These are phyloP conservation scores for Malassezia dermatis DNA, from an alignment of 1,284 basidiomycete species.

Conservation along the genomic window DNA sequence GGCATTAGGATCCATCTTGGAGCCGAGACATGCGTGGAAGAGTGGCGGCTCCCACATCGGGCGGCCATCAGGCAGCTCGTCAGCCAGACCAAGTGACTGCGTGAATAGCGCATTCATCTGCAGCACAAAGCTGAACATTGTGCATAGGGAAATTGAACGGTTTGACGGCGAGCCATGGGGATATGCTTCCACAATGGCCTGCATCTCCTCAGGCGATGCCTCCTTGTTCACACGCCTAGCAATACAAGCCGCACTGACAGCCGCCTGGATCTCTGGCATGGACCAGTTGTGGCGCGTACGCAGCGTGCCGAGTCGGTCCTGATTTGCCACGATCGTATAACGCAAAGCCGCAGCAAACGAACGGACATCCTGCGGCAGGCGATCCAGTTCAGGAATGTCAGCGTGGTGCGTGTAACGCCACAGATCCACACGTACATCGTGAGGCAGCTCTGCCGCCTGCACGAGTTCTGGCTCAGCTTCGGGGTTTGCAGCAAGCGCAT, in stretches of 20 bases:
- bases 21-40: slow-evolving; percentile 15
- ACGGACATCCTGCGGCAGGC: slow-evolving; percentile 12
- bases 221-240: slow-evolving; percentile 7
- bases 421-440: slow-evolving; percentile 9
- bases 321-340: slow-evolving; percentile 14
- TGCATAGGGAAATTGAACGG: slow-evolving; percentile 15
- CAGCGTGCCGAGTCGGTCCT: slow-evolving; percentile 11
- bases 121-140: slow-evolving; percentile 11
- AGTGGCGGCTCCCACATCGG: slow-evolving; percentile 12
- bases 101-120: slow-evolving; percentile 14
- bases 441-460: slow-evolving; percentile 5
- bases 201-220: slow-evolving; percentile 6
- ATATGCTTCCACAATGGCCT: slow-evolving; percentile 13
- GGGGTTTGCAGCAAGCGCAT: background rate
- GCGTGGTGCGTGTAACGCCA: slow-evolving; percentile 15
- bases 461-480: background rate
- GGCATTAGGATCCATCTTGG: background rate
- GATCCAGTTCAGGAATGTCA: background rate
- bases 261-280: slow-evolving; percentile 8
- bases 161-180: slow-evolving; percentile 16
- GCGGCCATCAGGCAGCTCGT: slow-evolving; percentile 1
- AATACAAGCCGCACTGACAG: slow-evolving; percentile 12
- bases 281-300: slow-evolving; percentile 18
- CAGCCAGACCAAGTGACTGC: slow-evolving; percentile 6
- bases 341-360: slow-evolving; percentile 14